phyloP scores from a whole-genome alignment of 768 basidiomycete species.

The Amanita exitialis region DNA sequence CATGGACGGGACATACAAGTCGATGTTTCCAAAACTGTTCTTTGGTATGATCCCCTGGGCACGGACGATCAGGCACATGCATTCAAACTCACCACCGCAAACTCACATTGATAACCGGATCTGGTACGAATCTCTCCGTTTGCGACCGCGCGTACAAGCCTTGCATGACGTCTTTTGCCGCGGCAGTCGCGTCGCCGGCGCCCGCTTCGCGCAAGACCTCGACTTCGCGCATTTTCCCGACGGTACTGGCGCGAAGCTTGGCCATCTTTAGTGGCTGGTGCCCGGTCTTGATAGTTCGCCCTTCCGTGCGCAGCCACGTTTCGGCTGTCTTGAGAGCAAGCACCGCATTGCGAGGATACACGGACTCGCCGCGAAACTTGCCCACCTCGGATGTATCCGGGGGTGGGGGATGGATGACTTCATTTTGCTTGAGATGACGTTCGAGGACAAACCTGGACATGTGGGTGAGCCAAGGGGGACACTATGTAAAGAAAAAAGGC shows the following conservation, averaged over 20 bases:
- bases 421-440: constrained; percentile 81
- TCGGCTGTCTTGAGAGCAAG: constrained; percentile 85
- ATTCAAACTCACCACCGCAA: background rate
- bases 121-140: constrained; percentile 73
- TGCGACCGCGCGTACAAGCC: constrained; percentile 80
- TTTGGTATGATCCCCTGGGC: constrained; percentile 83
- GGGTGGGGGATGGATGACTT: constrained; percentile 70
- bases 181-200: constrained; percentile 7
- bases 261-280: constrained; percentile 86
- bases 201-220: constrained; percentile 34
- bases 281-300: constrained; percentile 60
- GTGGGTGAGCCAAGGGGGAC: background rate
- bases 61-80: background rate
- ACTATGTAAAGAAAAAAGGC: constrained; percentile 13
- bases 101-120: constrained; percentile 77
- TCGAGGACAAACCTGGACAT: constrained; percentile 63
- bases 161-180: constrained; percentile 58
- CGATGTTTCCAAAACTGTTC: constrained; percentile 95
- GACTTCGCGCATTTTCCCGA: constrained; percentile 63
- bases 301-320: constrained; percentile 85
- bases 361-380: constrained; percentile 86
- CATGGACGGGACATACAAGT: constrained; percentile 93
- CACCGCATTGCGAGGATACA: constrained; percentile 80
- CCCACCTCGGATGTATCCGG: constrained; percentile 64
- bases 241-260: constrained; percentile 76